Evolutionary conservation across 345 rosid genomes (phyloP).

Genomic region (Noccaea caerulescens): DNA sequence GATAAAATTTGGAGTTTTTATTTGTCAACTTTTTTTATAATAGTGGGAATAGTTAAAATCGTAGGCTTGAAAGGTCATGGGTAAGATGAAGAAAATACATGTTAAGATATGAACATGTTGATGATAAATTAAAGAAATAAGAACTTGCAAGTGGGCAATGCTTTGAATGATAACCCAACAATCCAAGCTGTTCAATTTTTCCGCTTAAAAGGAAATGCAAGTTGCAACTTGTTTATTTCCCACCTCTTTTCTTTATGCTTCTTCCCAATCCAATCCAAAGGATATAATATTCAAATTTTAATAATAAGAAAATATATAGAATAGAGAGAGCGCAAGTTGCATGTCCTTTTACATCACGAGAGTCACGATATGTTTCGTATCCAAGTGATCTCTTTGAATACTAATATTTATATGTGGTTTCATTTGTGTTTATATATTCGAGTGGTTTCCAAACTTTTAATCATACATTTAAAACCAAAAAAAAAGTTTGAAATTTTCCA

Average conservation of each 20-base stretch:
- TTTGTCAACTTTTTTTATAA: no score
- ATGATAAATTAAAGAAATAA: conserved; percentile 20
- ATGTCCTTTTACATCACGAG: conserved; percentile 47
- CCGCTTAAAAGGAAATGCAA: conserved; percentile 33
- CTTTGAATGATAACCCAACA: conserved; percentile 42
- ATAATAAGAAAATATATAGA: conserved; percentile 19
- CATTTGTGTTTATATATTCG: conserved; percentile 10
- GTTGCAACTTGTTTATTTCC: conserved; percentile 37
- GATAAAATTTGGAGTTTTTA: no score
- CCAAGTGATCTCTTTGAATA: conserved; percentile 24
- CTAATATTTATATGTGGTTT: background rate
- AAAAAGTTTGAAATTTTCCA: background rate
- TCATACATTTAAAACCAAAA: conserved; percentile 33
- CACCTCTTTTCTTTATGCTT: conserved; percentile 40
- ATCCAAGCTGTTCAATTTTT: conserved; percentile 39
- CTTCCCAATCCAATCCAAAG: conserved; percentile 34
- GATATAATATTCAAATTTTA: conserved; percentile 25
- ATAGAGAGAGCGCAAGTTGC: conserved; percentile 52
- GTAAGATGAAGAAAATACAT: conserved; percentile 22
- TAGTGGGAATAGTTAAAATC: background rate
- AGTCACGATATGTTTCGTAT: conserved; percentile 41
- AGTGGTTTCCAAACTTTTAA: conserved; percentile 19
- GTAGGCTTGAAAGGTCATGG: background rate
- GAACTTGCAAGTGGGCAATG: conserved; percentile 42
- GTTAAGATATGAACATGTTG: conserved; percentile 29